Evolutionary conservation across 495 filamentous ascomycete species (phyloP).

Genomic region (Ascobolus immersus): DNA sequence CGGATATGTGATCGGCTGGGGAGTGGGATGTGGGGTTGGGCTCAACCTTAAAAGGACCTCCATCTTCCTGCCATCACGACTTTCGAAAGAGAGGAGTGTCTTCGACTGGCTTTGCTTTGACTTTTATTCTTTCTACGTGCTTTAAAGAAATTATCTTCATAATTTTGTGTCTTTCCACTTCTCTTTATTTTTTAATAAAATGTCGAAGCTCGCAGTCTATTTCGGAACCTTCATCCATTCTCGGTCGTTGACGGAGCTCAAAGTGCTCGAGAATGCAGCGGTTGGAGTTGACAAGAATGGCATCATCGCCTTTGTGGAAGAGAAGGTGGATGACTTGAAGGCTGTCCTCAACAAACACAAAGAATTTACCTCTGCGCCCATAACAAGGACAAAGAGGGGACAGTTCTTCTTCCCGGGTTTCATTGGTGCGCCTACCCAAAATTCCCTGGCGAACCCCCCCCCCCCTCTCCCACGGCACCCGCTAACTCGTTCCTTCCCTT

Average conservation of each 20-base stretch:
- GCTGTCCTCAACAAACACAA: constrained; percentile 3
- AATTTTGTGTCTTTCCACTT: too few species aligned
- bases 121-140: too few species aligned
- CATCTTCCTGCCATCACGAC: too few species aligned
- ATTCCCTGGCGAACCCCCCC: too few species aligned
- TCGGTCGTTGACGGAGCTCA: constrained; percentile 1
- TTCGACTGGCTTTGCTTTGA: too few species aligned
- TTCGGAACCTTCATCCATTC: constrained; percentile 14
- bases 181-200: too few species aligned
- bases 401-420: constrained; percentile 89
- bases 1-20: too few species aligned
- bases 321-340: not conserved
- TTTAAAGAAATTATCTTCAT: too few species aligned
- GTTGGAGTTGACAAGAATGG: constrained; percentile 9
- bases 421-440: constrained; percentile 31
- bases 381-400: constrained; percentile 13
- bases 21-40: too few species aligned
- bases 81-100: too few species aligned
- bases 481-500: not conserved
- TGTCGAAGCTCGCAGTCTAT: too few species aligned
- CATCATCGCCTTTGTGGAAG: constrained; percentile 7
- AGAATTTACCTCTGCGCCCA: constrained; percentile 1
- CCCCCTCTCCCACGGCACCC: constrained; percentile 1
- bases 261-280: constrained; percentile 7
- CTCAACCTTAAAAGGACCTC: too few species aligned